These are phyloP conservation scores for Backusella westeae DNA, from an alignment of 192 early-diverging fungal species.

Conservation along the genomic window DNA sequence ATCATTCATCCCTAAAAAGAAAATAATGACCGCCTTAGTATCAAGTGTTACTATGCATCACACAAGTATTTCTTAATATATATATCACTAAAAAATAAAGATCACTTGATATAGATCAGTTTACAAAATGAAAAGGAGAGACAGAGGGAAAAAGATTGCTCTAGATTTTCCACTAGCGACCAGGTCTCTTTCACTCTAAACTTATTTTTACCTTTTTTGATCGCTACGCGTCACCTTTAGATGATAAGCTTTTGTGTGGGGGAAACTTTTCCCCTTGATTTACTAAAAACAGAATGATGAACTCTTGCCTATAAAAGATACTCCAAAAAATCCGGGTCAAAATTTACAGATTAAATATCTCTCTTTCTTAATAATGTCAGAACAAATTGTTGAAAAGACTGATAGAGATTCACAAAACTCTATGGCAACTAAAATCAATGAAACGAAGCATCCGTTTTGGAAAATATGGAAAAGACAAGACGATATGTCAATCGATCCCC, in stretches of 20 bases:
- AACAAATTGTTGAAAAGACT: neutral
- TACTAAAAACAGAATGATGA: conserved; percentile 2
- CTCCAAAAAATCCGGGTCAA: neutral
- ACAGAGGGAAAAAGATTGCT: neutral
- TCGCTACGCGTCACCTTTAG: neutral
- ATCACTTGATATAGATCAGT: neutral
- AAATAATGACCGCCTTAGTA: neutral
- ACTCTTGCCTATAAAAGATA: neutral
- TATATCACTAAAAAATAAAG: neutral
- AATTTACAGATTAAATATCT: neutral
- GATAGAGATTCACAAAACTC: conserved; percentile 4
- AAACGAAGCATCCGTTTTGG: neutral
- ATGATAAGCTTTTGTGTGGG: neutral
- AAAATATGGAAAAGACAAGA: neutral
- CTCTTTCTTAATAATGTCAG: neutral
- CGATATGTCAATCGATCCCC: conserved; percentile 1
- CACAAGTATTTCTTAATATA: neutral
- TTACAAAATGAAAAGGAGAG: neutral
- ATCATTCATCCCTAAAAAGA: neutral
- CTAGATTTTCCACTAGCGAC: neutral
- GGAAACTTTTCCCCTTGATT: neutral
- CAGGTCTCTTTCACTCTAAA: neutral
- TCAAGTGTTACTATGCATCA: neutral
- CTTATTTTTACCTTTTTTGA: conserved; percentile 5
- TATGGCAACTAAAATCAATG: neutral